A percentile compares a stretch with the other conserved stretches of the same genome.
Evolutionary conservation across 768 basidiomycete species (phyloP).

Genomic region (Pholiota conissans): DNA sequence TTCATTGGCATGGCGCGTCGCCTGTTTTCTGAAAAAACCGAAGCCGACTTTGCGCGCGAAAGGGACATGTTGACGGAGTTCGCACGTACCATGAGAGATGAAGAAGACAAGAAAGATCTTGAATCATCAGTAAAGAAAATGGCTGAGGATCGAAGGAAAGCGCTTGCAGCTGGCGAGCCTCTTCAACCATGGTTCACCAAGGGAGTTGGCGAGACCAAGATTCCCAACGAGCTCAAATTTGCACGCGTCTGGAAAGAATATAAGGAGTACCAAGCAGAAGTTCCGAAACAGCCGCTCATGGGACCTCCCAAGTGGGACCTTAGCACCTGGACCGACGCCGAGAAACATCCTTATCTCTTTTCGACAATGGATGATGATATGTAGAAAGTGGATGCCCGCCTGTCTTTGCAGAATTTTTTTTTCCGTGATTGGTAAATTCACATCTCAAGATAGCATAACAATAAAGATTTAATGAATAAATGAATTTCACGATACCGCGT

Average conservation of each 20-base stretch:
- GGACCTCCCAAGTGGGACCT: constrained; percentile 37
- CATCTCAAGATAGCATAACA: neutral
- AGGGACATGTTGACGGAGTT: constrained; percentile 31
- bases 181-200: constrained; percentile 30
- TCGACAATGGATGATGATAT: constrained; percentile 11
- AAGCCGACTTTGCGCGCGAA: constrained; percentile 27
- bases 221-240: constrained; percentile 22
- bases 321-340: constrained; percentile 30
- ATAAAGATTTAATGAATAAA: neutral
- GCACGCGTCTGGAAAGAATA: constrained; percentile 39
- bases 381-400: too few relatives aligned
- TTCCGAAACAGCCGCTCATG: constrained; percentile 25
- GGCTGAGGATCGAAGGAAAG: neutral
- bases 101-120: constrained; percentile 14
- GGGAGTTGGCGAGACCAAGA: constrained; percentile 25
- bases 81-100: constrained; percentile 21
- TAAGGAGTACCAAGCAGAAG: constrained; percentile 24
- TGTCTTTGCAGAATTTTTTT: too few relatives aligned
- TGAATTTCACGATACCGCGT: neutral
- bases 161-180: neutral
- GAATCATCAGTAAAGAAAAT: constrained; percentile 13
- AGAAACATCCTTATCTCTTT: constrained; percentile 32
- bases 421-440: neutral
- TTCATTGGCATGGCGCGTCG: constrained; percentile 35
- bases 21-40: constrained; percentile 28